Evolutionary conservation across 768 basidiomycete genomes (phyloP), one percentile per base, ranked within the genome.

Genomic region (Sporobolomyces phaffii): DNA sequence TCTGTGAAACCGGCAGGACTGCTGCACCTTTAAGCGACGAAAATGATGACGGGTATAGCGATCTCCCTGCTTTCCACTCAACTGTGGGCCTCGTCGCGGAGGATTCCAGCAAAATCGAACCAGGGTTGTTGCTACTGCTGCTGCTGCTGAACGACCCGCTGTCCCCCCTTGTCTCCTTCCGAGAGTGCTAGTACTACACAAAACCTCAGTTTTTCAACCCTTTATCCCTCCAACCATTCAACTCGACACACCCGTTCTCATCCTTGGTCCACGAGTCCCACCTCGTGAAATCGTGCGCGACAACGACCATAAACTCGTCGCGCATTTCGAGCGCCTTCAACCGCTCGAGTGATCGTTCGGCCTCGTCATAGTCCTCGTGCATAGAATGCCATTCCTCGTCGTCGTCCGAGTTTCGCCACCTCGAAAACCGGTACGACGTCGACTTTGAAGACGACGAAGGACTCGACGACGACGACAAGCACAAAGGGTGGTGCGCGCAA

Each of bases 201-300:
- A n/a, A n/a, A n/a, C 44, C 48, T 52, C 33, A 52, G 51, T 8
- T 36, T 40, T 45, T 58, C 29, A 58, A n/a, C 8, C 38, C 59
- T 40, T 60, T 51, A 33, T 28, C 26, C 48, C 48, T 48, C 59
- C 59, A 48, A n/a, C 59, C 47, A 18, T 11, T 43, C 18, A 48
- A 14, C 36, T 29, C 29, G 26, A 38, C 59, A 3, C 2, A 4
- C 13, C 59, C 59, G 20, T 50, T 1, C 24, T 48, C 45, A 1
- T n/a, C 36, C 38, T 47, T 50, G 24, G 24, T 17, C 38, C 45
- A 48, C 10, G 8, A 18, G 15, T 47, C n/a, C 56, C 56, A 58
- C 13, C 56, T 29, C 14, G 28, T 15, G 41, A 40, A 54, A 49
- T 72, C 45, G 33, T 72, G 71, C 26, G 66, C 66, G 2, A 72